phyloP scores from a whole-genome alignment of 2,329 filamentous ascomycete genomes.

The Aspergillus novoparasiticus region DNA sequence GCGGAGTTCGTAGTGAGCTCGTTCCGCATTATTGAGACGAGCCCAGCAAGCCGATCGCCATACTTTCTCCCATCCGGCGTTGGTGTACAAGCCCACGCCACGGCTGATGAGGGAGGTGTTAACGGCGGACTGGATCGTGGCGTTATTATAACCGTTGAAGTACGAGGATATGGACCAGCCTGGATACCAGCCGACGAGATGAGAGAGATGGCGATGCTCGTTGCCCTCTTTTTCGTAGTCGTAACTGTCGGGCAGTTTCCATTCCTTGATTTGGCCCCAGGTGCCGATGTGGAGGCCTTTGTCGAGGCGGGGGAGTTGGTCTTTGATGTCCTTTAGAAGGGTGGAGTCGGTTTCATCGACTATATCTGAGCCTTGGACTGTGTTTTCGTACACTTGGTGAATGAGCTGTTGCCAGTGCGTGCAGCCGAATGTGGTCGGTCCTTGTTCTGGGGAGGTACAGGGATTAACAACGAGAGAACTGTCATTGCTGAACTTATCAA shows the following conservation, averaged over 20 bases:
- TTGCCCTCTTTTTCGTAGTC: constrained; percentile 36
- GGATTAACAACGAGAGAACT: constrained; percentile 59
- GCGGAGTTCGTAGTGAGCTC: constrained; percentile 48
- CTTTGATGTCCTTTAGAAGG: constrained; percentile 12
- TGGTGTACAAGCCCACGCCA: constrained; percentile 51
- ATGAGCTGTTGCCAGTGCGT: constrained; percentile 29
- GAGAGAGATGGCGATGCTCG: constrained; percentile 57
- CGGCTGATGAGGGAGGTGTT: constrained; percentile 50
- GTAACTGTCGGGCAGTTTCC: constrained; percentile 48
- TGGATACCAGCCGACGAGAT: constrained; percentile 60
- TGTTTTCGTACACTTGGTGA: constrained; percentile 45
- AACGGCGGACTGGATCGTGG: constrained; percentile 47
- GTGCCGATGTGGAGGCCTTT: constrained; percentile 42
- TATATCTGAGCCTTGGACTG: constrained; percentile 37
- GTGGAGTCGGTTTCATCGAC: constrained; percentile 30
- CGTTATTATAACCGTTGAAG: constrained; percentile 44
- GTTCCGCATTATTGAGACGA: constrained; percentile 53
- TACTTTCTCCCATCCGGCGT: constrained; percentile 62
- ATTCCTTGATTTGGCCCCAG: constrained; percentile 53
- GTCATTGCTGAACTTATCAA: constrained; percentile 54
- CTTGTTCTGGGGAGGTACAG: constrained; percentile 62
- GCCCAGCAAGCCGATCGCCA: constrained; percentile 62
- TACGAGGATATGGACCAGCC: constrained; percentile 52
- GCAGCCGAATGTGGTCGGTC: constrained; percentile 44
- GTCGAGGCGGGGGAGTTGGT: constrained; percentile 18